These are phyloP conservation scores for Teunomyces stri DNA, from an alignment of 805 yeast genomes.

Conservation along the genomic window DNA sequence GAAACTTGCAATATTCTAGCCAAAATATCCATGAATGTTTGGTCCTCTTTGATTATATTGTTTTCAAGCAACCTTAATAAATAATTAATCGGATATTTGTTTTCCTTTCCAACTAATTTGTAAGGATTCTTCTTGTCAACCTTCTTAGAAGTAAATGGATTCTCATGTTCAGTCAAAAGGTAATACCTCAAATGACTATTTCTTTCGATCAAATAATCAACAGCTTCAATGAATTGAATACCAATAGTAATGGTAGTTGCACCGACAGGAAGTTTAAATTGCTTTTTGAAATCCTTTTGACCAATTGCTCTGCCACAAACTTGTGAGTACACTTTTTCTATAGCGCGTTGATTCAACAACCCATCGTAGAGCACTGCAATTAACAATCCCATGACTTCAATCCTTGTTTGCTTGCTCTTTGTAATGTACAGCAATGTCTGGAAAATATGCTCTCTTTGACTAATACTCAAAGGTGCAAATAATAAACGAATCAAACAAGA, in stretches of 20 bases:
- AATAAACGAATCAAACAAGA: constrained; percentile 68
- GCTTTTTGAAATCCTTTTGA: constrained; percentile 9
- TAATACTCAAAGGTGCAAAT: constrained; percentile 68
- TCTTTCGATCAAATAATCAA: constrained; percentile 66
- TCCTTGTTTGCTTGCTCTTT: constrained; percentile 72
- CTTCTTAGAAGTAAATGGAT: constrained; percentile 35
- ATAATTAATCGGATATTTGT: constrained; percentile 70
- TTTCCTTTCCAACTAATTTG: constrained; percentile 27
- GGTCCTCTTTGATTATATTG: constrained; percentile 65
- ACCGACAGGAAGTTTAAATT: constrained; percentile 50
- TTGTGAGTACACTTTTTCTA: constrained; percentile 61
- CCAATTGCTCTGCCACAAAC: constrained; percentile 48
- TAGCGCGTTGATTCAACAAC: constrained; percentile 52
- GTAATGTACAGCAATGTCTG: constrained; percentile 67
- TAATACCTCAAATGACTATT: constrained; percentile 68
- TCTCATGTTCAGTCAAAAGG: constrained; percentile 73
- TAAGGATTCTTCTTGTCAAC: constrained; percentile 24
- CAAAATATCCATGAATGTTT: constrained; percentile 70
- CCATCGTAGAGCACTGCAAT: constrained; percentile 76
- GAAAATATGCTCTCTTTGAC: constrained; percentile 60
- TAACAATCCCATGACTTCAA: constrained; percentile 68
- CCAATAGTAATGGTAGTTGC: constrained; percentile 71
- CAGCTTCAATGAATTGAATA: constrained; percentile 71
- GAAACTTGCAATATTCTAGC: constrained; percentile 75
- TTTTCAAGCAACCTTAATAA: constrained; percentile 62